These are phyloP conservation scores for Pichia sp. DNA, from an alignment of 1,139 yeast genomes.

Conservation along the genomic window DNA sequence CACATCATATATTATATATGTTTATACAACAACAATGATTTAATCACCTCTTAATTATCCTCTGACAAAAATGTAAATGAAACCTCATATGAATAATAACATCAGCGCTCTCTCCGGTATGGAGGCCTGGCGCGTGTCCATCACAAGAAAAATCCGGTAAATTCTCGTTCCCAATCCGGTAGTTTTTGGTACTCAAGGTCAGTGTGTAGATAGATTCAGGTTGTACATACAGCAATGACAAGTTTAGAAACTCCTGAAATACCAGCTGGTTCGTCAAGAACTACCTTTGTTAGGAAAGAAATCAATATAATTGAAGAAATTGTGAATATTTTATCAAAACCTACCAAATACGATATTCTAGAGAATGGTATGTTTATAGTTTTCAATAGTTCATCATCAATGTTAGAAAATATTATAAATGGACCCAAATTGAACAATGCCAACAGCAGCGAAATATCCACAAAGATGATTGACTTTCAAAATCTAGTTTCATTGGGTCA, in stretches of 20 bases:
- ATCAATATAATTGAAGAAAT: constrained; percentile 20
- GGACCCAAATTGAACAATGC: constrained; percentile 3
- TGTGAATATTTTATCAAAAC: constrained; percentile 21
- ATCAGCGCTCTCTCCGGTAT: too few relatives aligned
- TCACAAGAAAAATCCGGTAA: too few relatives aligned
- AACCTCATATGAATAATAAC: too few relatives aligned
- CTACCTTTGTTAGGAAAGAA: constrained; percentile 15
- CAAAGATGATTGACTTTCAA: constrained; percentile 17
- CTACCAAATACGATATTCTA: constrained; percentile 15
- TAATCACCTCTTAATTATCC: too few relatives aligned
- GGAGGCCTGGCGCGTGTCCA: too few relatives aligned
- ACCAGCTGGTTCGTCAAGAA: neutral
- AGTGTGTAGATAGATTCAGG: neutral
- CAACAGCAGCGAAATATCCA: constrained; percentile 3
- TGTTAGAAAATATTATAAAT: constrained; percentile 6
- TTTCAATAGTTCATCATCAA: constrained; percentile 14
- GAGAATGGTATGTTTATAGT: constrained; percentile 18
- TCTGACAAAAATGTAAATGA: too few relatives aligned
- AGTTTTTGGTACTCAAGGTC: too few relatives aligned
- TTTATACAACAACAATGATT: too few relatives aligned
- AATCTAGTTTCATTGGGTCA: constrained; percentile 21
- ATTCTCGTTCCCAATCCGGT: too few relatives aligned
- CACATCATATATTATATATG: too few relatives aligned
- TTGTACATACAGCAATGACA: neutral
- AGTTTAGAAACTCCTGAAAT: neutral